These are phyloP conservation scores for Sugiyamaella xylanicola DNA, from an alignment of 1,139 yeast species.

Conservation along the genomic window DNA sequence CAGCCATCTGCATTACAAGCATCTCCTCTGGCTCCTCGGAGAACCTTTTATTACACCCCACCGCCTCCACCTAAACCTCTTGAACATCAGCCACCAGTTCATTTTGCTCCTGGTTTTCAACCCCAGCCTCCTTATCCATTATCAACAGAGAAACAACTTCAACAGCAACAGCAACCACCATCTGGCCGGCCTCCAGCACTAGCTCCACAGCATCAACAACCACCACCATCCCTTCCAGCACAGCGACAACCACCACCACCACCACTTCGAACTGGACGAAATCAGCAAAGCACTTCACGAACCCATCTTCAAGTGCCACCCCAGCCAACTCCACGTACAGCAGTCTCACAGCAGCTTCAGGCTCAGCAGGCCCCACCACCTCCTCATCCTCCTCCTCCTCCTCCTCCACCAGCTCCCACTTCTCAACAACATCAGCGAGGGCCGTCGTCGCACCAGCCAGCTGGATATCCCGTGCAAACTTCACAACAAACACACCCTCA, in stretches of 20 bases:
- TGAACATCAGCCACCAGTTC: constrained; percentile 20
- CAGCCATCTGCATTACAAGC: constrained; percentile 1
- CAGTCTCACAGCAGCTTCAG: neutral
- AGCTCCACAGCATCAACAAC: constrained; percentile 3
- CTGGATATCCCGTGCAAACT: neutral
- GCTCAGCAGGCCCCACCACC: neutral
- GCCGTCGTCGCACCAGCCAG: neutral
- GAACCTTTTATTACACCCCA: constrained; percentile 5
- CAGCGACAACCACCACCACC: constrained; percentile 10
- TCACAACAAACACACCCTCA: constrained; percentile 6
- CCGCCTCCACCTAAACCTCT: neutral
- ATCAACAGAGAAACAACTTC: constrained; percentile 6
- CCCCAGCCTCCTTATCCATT: neutral
- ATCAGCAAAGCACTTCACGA: no score
- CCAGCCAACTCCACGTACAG: no score
- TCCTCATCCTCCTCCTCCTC: constrained; percentile 13
- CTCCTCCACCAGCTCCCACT: no score
- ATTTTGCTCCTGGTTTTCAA: constrained; percentile 17
- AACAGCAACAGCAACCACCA: neutral
- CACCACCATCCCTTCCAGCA: neutral
- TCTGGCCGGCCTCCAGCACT: neutral
- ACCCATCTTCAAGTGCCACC: no score
- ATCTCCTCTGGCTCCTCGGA: neutral
- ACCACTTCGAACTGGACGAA: constrained; percentile 11
- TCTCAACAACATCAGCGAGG: neutral